Conservation (phyloP, 2,329 filamentous ascomycete genomes). For the Ascochyta pisi region DNA sequence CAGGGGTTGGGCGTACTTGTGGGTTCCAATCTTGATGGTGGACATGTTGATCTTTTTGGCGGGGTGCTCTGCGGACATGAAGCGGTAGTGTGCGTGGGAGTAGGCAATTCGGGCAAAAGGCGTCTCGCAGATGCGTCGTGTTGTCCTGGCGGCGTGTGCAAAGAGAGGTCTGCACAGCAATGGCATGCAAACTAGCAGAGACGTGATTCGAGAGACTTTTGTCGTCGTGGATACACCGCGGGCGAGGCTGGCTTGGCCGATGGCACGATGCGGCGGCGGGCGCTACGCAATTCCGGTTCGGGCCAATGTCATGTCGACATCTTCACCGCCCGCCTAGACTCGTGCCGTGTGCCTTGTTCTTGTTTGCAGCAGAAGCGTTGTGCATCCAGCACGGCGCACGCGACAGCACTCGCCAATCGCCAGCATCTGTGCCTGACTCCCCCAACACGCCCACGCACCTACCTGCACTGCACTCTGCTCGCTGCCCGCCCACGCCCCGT, state of each 20-base stretch:
- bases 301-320: constrained; percentile 14
- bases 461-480: too few relatives aligned
- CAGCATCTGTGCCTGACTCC: constrained; percentile 35
- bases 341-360: constrained; percentile 16
- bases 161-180: constrained; percentile 5
- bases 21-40: constrained; percentile 78
- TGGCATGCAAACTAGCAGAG: constrained; percentile 27
- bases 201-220: constrained; percentile 17
- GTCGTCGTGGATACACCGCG: constrained; percentile 10
- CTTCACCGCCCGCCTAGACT: constrained; percentile 19
- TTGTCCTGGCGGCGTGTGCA: not conserved
- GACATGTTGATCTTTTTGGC: constrained; percentile 86
- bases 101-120: not conserved
- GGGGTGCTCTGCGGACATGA: constrained; percentile 47
- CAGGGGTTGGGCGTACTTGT: constrained; percentile 63
- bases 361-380: constrained; percentile 18
- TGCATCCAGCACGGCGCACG: constrained; percentile 35
- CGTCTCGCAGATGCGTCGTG: not conserved
- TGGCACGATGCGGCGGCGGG: constrained; percentile 18
- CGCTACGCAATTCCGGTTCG: constrained; percentile 24
- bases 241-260: constrained; percentile 12
- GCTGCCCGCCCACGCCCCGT: too few relatives aligned
- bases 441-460: constrained; percentile 22
- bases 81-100: not conserved
- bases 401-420: constrained; percentile 44